Conservation (phyloP, 2,329 filamentous ascomycete genomes). For the Cryphonectria parasitica region DNA sequence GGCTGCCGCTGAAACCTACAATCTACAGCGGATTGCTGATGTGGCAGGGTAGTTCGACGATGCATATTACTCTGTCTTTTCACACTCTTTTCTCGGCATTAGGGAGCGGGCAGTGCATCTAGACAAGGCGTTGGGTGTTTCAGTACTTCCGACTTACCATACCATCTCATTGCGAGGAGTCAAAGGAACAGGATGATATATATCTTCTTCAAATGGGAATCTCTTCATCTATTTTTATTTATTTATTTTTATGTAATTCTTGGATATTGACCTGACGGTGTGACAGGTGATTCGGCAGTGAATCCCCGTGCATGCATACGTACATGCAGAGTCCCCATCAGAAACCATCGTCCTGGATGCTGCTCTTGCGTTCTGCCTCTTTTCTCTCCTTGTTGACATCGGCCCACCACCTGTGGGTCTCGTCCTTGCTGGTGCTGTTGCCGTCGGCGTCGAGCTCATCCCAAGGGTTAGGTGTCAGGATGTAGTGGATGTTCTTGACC, state of each 20-base stretch:
- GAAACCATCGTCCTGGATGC: conserved; percentile 43
- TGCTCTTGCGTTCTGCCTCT: conserved; percentile 43
- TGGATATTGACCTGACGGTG: conserved; percentile 9
- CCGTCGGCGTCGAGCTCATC: conserved; percentile 52
- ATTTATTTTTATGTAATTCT: background rate
- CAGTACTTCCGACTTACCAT: conserved; percentile 23
- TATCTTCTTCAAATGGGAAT: background rate
- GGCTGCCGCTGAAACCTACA: background rate
- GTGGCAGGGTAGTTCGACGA: background rate
- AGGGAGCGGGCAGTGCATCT: conserved; percentile 22
- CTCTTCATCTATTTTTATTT: background rate
- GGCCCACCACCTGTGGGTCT: conserved; percentile 61
- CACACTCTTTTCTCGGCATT: conserved; percentile 1
- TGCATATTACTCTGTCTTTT: background rate
- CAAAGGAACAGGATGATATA: conserved; percentile 21
- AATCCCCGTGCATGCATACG: background rate
- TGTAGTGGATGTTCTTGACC: conserved; percentile 66
- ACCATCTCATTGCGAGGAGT: conserved; percentile 29
- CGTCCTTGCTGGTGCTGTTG: conserved; percentile 48
- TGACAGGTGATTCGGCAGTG: background rate
- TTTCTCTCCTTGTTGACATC: conserved; percentile 51
- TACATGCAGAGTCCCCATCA: conserved; percentile 25
- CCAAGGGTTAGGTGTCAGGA: conserved; percentile 66
- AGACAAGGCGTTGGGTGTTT: conserved; percentile 22
- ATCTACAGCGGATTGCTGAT: background rate